Base-by-base conservation (phyloP, 768 basidiomycete genomes). In the Asterophora lycoperdoides region DNA sequence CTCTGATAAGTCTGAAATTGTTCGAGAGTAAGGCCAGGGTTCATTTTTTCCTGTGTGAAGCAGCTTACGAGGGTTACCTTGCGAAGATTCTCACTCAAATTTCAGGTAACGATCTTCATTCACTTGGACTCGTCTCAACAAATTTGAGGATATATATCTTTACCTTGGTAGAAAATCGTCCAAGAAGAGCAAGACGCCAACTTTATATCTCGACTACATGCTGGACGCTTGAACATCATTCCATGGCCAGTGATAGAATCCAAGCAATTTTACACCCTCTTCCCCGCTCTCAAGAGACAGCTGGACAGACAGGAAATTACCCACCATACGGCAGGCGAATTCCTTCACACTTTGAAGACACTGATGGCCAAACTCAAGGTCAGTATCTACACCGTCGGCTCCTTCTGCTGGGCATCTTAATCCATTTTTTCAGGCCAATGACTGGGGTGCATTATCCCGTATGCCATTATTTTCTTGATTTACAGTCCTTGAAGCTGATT, bases 241-340 rank as follows among this genome's bases (percentile, higher is more conserved):
- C 83, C 82, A 4, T 84, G 83, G 83, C 81, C 81, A 0, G 79
- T 84, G 38, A 83, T 84, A 26, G 78, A 81, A 55, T 82, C 82
- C 0, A 70, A 62, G 38, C 73, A 80, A 18, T 84, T 84, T 57
- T 84, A 84, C 50, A 67, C 60, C 2, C 56, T 82, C n/a, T 81
- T 84, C 46, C 66, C 68, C 0, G 60, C 64, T 0, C 52, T 84
- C 26, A 79, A 77, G 52, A 65, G 62, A 42, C 64, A 64, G 2
- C 58, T 84, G 5, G 77, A 83, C 50, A 64, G 68, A 38, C 80
- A 82, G 49, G 49, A 56, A 2, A 46, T 74, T 1, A 79, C 80
- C 0, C 80, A 83, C 55, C 63, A 59, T 0, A 66, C 71, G 0
- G 82, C 78, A 0, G 76, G 75, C 14, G 71, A 78, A 48, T 84